A percentile compares a stretch with the other conserved stretches of the same genome.
Conservation (phyloP, 2,329 filamentous ascomycete genomes). For the Fusarium lyarnte region DNA sequence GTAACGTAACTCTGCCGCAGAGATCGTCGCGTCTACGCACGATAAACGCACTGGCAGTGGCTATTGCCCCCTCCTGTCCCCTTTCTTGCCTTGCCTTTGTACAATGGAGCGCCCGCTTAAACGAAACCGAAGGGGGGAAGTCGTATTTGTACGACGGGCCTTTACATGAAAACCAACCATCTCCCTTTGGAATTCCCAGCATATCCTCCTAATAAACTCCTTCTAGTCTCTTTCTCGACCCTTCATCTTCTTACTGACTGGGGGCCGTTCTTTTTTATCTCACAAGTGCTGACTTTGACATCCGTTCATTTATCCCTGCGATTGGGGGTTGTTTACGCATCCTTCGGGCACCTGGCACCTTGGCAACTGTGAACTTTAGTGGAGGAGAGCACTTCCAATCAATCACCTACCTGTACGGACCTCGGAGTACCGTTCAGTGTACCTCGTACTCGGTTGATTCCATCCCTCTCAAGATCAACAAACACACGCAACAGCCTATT, state of each 20-base stretch:
- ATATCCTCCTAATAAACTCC: not conserved
- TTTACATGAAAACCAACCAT: not conserved
- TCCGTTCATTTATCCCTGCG: conserved; percentile 11
- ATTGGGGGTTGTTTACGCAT: conserved; percentile 23
- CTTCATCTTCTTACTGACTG: not conserved
- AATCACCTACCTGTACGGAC: not conserved
- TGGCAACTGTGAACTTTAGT: conserved; percentile 14
- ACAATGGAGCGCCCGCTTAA: conserved; percentile 14
- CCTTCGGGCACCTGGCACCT: conserved; percentile 1
- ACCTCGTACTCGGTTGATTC: conserved; percentile 9
- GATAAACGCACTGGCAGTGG: conserved; percentile 1
- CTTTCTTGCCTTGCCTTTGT: conserved; percentile 19
- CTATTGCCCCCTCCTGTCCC: conserved; percentile 8
- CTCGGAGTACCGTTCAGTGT: not conserved
- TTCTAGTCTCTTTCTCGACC: not conserved
- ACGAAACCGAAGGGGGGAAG: not conserved
- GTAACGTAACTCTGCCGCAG: conserved; percentile 37
- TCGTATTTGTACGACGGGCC: conserved; percentile 15
- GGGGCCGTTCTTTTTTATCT: conserved; percentile 12
- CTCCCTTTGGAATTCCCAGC: not conserved
- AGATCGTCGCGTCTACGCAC: conserved; percentile 30
- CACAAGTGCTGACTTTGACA: conserved; percentile 20
- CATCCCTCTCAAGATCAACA: conserved; percentile 18
- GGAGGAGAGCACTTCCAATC: conserved; percentile 9
- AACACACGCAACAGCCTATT: not conserved